These are phyloP conservation scores for Aspergillus brasiliensis DNA, from an alignment of 2,329 filamentous ascomycete genomes.

Conservation along the genomic window DNA sequence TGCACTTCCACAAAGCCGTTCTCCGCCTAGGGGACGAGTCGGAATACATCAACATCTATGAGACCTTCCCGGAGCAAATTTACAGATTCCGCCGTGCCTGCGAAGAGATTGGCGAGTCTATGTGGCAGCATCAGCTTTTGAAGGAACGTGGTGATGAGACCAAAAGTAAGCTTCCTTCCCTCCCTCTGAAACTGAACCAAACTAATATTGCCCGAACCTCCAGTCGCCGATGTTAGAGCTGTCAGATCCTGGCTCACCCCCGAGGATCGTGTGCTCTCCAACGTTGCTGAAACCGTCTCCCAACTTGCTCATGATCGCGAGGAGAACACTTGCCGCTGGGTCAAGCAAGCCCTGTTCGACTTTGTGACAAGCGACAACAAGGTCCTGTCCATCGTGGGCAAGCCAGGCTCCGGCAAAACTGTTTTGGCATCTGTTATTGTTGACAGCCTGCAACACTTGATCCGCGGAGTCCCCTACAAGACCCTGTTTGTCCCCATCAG, in stretches of 20 bases:
- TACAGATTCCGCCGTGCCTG: slow-evolving; percentile 39
- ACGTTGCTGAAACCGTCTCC: slow-evolving; percentile 47
- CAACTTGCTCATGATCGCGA: slow-evolving; percentile 47
- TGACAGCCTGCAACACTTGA: slow-evolving; percentile 42
- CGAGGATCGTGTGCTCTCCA: slow-evolving; percentile 49
- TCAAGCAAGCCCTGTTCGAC: slow-evolving; percentile 51
- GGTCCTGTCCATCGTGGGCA: slow-evolving; percentile 48
- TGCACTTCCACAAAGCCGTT: slow-evolving; percentile 39
- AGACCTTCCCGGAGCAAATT: slow-evolving; percentile 40
- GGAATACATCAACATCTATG: slow-evolving; percentile 40
- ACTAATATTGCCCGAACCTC: not conserved
- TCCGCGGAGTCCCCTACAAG: slow-evolving; percentile 38
- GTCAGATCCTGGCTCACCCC: slow-evolving; percentile 47
- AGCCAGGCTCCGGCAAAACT: slow-evolving; percentile 43
- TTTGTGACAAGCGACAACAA: slow-evolving; percentile 52
- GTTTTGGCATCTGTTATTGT: slow-evolving; percentile 43
- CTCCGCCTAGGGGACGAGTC: slow-evolving; percentile 13
- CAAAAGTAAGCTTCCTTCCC: slow-evolving; percentile 23
- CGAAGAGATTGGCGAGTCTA: slow-evolving; percentile 38
- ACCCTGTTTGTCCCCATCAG: slow-evolving; percentile 42
- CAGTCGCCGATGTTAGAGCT: slow-evolving; percentile 34
- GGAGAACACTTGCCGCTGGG: slow-evolving; percentile 59
- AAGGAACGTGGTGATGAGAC: slow-evolving; percentile 34
- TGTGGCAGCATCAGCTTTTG: slow-evolving; percentile 44
- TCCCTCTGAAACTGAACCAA: not conserved